Evolutionary conservation across 805 yeast species (phyloP), one percentile per base, ranked within the genome.

Genomic region (Candida dajiaensis): DNA sequence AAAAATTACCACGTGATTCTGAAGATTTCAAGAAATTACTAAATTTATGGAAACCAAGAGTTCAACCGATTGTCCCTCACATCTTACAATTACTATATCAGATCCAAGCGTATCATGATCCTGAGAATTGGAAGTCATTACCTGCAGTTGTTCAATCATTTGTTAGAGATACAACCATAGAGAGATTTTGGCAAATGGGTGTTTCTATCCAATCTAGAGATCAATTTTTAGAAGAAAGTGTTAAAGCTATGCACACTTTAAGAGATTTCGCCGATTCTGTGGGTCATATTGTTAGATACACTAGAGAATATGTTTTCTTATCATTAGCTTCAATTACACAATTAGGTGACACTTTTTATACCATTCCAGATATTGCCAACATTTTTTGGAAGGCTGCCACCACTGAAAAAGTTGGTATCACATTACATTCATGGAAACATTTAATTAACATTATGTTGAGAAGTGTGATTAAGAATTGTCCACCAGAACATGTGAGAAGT

Each of bases 141-240:
- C 98, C 99, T 0, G 76, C 76, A 3, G 95, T 89, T 47, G 98
- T 94, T 1, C 96, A 88, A 63, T 74, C 92, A 1, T 92, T 95
- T 70, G 96, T 92, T n/a, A 77, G 78, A 53, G 84, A 88, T 57
- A 84, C 95, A 50, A 85, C 95, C 42, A 81, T 83, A 62, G 99
- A 94, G 68, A 74, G 98, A 58, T 94, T 94, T 64, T 94, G 99
- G 99, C 98, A 95, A 61, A 95, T 89, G 50, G 99, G 99, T 16
- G 95, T 95, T 20, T 87, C 97, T 1, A 85, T 87, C 48, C 96
- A 94, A 66, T 82, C 96, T 2, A 85, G 88, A 58, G 98, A 94
- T 62, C 89, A 94, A 29, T 95, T 94, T 55, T 83, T 94, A 52
- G 96, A 87, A 61, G 98, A 94, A 61, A 89, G 83, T 58, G 95